Conservation (phyloP, 2,329 filamentous ascomycete genomes). For the Fusarium ambrosium region DNA sequence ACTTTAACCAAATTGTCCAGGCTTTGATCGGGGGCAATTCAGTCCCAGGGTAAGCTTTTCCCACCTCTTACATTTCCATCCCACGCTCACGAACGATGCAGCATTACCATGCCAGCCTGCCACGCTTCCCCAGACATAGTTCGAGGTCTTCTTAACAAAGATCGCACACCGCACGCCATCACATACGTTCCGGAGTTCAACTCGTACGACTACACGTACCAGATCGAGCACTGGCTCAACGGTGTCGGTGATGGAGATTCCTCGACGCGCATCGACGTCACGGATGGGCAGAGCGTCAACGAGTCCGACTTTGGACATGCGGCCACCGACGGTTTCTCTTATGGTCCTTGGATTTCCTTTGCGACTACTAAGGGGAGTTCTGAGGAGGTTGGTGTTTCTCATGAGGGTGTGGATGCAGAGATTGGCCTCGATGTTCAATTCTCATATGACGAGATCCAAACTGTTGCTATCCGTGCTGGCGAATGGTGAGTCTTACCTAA, state of each 20-base stretch:
- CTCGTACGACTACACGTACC: slow-evolving; percentile 23
- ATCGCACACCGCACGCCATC: slow-evolving; percentile 32
- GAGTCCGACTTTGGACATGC: slow-evolving; percentile 38
- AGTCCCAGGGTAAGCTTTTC: slow-evolving; percentile 17
- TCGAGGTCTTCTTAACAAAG: slow-evolving; percentile 24
- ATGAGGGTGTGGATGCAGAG: slow-evolving; percentile 24
- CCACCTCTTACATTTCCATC: neutral
- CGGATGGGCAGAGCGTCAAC: slow-evolving; percentile 25
- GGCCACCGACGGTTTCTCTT: slow-evolving; percentile 28
- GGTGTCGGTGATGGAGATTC: slow-evolving; percentile 32
- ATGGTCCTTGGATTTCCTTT: slow-evolving; percentile 35
- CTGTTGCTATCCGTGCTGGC: slow-evolving; percentile 25
- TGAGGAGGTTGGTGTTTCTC: slow-evolving; percentile 11
- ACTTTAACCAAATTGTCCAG: slow-evolving; percentile 21
- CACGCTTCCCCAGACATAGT: slow-evolving; percentile 33
- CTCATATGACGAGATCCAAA: slow-evolving; percentile 38
- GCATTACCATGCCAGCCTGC: slow-evolving; percentile 37
- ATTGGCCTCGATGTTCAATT: slow-evolving; percentile 32
- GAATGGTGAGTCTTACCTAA: slow-evolving; percentile 12
- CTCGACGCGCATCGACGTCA: slow-evolving; percentile 22
- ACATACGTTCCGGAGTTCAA: slow-evolving; percentile 34
- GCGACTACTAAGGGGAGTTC: slow-evolving; percentile 8
- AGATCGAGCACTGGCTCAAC: slow-evolving; percentile 37
- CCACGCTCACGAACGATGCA: slow-evolving; percentile 3
- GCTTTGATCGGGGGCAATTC: slow-evolving; percentile 27